Evolutionary conservation across 148 eudicot species (phyloP), one percentile per base, ranked within the genome.

Genomic region (Vaccinium darrowii): DNA sequence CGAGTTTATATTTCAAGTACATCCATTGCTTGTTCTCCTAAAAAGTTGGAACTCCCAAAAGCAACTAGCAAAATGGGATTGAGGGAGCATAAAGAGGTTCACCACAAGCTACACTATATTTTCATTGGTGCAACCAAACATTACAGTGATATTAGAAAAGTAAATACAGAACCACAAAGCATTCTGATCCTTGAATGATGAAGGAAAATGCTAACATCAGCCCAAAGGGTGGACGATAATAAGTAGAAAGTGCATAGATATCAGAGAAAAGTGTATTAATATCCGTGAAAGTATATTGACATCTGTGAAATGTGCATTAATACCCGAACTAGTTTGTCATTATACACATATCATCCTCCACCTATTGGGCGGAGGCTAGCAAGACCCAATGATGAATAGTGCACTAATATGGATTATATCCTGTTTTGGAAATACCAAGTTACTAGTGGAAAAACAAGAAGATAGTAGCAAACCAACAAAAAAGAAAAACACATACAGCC

Each of bases 401-500:
- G 33, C 25, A 79, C 8, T 27, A 78, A 78, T 7, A 16, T 30
- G 25, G 30, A 11, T 14, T 36, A 23, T 36, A 47, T 56, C 47
- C 52, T 36, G 16, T 33, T 1, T 65, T 8, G 3, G 27, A 49
- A 16, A 51, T 51, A 11, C 60, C 54, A 67, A 43, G 33, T 39
- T 13, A 25, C 57, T 76, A 62, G 10, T 13, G 33, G 25, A 80
- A 60, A 60, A 60, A 74, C 0, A 49, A 53, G 36, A 52, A 25
- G 27, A 16, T n/a, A 76, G 52, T 18, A 49, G 9, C 51, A 14
- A 50, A 23, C 23, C 30, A 51, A 8, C 4, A n/a, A 50, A 21
- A 77, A 53, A 56, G 16, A 15, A 16, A 79, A 79, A 52, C 36
- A 54, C 36, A 54, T 56, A 56, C 47, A 79, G 33, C 84, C 76